A percentile compares a stretch with the other conserved stretches of the same genome.
Conservation (phyloP, 2,329 filamentous ascomycete species). For the Fusarium lyarnte region DNA sequence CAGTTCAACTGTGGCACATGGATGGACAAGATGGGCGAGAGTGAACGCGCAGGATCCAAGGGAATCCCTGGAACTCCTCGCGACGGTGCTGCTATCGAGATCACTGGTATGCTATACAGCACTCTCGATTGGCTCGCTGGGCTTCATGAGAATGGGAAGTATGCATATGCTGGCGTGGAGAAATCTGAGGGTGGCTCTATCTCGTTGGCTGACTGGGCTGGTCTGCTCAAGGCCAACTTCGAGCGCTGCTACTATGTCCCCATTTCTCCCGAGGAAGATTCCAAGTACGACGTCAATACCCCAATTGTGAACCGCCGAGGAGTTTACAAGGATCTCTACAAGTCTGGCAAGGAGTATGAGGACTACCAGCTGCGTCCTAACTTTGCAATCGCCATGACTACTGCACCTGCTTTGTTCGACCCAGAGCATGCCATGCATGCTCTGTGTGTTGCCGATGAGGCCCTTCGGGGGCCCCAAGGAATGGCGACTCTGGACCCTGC, state of each 20-base stretch:
- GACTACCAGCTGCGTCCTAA: slow-evolving; percentile 97
- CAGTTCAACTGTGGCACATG: slow-evolving; percentile 97
- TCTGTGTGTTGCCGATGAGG: slow-evolving; percentile 80
- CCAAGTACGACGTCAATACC: slow-evolving; percentile 81
- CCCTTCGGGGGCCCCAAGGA: slow-evolving; percentile 85
- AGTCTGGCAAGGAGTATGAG: slow-evolving; percentile 92
- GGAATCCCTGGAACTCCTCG: slow-evolving; percentile 95
- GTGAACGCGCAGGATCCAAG: slow-evolving; percentile 87
- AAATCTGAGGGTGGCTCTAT: slow-evolving; percentile 69
- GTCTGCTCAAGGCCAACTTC: slow-evolving; percentile 83
- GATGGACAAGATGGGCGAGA: slow-evolving; percentile 99
- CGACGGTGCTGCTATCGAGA: slow-evolving; percentile 94
- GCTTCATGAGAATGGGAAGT: slow-evolving; percentile 74
- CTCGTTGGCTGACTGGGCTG: slow-evolving; percentile 81
- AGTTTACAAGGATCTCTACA: slow-evolving; percentile 98
- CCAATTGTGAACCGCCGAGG: slow-evolving; percentile 86
- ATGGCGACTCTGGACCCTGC: slow-evolving; percentile 95
- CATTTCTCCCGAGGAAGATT: slow-evolving; percentile 72
- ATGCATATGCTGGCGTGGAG: slow-evolving; percentile 77
- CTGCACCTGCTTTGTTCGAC: slow-evolving; percentile 88
- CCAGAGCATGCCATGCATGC: slow-evolving; percentile 80
- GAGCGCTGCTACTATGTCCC: slow-evolving; percentile 94
- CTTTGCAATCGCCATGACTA: slow-evolving; percentile 94
- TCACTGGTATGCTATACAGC: slow-evolving; percentile 93
- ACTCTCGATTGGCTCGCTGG: slow-evolving; percentile 81